Base-by-base conservation (phyloP, 495 filamentous ascomycete genomes). In the Penicillium arizonense region DNA sequence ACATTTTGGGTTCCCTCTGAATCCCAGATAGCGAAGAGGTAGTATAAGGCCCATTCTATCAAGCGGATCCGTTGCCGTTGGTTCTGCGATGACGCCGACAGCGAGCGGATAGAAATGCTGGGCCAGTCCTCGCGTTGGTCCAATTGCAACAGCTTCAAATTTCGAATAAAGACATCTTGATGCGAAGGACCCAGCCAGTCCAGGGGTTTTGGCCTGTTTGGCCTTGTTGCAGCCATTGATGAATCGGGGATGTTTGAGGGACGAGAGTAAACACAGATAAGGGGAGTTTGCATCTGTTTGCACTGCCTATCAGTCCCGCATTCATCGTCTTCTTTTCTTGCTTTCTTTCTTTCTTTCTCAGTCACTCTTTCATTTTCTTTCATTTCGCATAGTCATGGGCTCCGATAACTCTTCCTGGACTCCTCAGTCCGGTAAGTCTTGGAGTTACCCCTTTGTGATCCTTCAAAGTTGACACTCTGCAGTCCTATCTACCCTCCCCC, bases 1-100 rank as follows among this genome's bases (percentile, higher is more conserved):
- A 90, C 87, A 76, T 86, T 84, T 58, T 84, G 79, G 21, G 89
- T 78, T 47, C 84, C 83, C 33, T 86, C 79, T 14, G 80, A 82
- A 64, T 94, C 89, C 87, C 87, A 96, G n/a, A 92, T 65, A 6
- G 77, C 71, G 63, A 92, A 94, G 32, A 96, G 77, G 26, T 87
- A 83, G 63, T 87, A 96, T 24, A 96, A 74, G 9, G 85, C 83
- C 89, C 90, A 96, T 73, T 96, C 91, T 28, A 89, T 81, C 50
- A 82, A 80, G 53, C 87, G 84, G 35, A 92, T 83, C 20, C 90
- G 84, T 62, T 84, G 84, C 71, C 89, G 88, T 67, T 91, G 87
- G 40, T 86, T 87, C 63, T 87, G 82, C 2, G 80, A 83, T 47
- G 82, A 86, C 9, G 83, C 73, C 5, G 83, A 82, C 53, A 96